Base-by-base conservation (phyloP, 768 basidiomycete genomes). In the Cyclocybe aegerita region DNA sequence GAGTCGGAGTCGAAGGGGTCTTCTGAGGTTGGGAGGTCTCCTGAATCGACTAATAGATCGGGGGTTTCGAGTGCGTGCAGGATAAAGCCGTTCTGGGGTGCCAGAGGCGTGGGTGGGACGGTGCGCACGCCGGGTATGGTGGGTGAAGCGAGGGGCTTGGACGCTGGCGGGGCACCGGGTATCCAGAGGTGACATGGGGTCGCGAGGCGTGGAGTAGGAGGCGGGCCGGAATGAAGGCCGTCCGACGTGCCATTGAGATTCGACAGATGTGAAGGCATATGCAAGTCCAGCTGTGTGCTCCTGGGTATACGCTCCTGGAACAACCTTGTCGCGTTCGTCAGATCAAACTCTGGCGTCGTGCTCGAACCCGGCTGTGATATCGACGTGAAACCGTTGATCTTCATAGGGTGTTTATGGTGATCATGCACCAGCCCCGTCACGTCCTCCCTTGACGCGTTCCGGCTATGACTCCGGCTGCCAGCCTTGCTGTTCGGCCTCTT, bases 131-230 rank as follows among this genome's bases (percentile, higher is more conserved):
- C 53, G 33, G 55, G 56, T 16, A 55, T 34, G 33, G 47, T 41
- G 33, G 63, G 59, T 3, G 61, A 46, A 31, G 57, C 49, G 4
- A 51, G 46, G 2, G 68, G 70, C 44, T 76, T 80, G 2, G 64
- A 64, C 2, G 74, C 76, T 8, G 80, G 80, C 9, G 81, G 81
- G 1, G 81, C 79, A 16, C 80, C 81, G 5, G 83, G 82, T 23
- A 84, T 74, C 69, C 74, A 80, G 23, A 84, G 64, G 55, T 83
- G 82, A 2, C 75, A 77, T 4, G 73, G 68, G n/a, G 77, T 77
- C 14, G 79, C 71, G n/a, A 83, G 60, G 7, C 72, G 71, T 52
- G 30, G 3, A 11, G 44, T 32, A 43, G 14, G 12, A 4, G 33
- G 36, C 15, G 36, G 36, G 3, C 36, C 11, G 11, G 11, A 3